Evolutionary conservation across 1,139 yeast genomes (phyloP), one percentile per base, ranked within the genome.

Genomic region (Nadsonia starkeyi-henricii): DNA sequence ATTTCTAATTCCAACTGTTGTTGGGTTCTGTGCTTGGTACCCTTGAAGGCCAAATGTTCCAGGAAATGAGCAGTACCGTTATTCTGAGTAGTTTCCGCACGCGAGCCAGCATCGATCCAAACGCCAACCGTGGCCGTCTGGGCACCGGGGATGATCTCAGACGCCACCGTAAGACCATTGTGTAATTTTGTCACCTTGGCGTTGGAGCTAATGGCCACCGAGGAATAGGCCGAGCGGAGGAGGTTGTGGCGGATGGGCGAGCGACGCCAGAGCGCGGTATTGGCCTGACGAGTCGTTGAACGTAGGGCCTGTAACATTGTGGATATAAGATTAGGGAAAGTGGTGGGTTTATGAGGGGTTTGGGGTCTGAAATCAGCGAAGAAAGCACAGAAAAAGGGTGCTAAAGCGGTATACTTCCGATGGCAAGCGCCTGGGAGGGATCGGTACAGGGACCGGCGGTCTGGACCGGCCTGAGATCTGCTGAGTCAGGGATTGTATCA

Each of bases 41-140:
- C 99, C 68, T 91, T 91, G 70, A 91, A 91, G 2, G 97, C 95
- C 59, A 91, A 72, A 67, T 91, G 99, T 66, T 91, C 99, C 51
- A 91, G 70, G 62, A 91, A 91, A 67, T 91, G 99, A 0, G 99
- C 99, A 13, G 97, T 89, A 45, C 99, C 99, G 58, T 88, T 86
- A 62, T 75, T 76, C 61, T 74, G 72, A 47, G 81, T 78, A 60
- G 81, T 83, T 67, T 91, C 99, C 1, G 97, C 97, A 54, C 99
- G 75, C 1, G 97, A 89, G 1, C 99, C 99, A 45, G 98, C 96
- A 65, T 93, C 96, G 55, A 91, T 89, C 88, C 89, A 83, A 45
- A 91, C 91, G 1, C 97, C 98, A 13, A 93, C 96, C 2, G 98
- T 91, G 54, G 98, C 97, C 43, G 97, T 88, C 57, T 81, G 75